Conservation (phyloP, 176 grass and related monocot species). For the Triticum dicoccoides region DNA sequence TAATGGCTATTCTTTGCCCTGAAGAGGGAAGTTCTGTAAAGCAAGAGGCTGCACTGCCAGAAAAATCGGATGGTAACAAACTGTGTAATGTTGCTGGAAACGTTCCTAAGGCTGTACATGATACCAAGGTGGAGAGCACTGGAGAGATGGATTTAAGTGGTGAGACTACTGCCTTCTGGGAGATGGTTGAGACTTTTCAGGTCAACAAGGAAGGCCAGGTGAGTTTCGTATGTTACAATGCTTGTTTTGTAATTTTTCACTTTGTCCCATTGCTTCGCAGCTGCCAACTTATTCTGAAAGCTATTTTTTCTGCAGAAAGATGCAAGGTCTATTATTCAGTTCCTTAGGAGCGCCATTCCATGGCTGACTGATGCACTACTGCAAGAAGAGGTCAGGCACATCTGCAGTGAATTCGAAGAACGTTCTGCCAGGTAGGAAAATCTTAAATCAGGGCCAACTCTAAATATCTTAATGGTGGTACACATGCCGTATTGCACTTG, state of each 20-base stretch:
- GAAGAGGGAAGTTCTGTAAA: neutral
- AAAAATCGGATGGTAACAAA: neutral
- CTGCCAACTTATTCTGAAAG: neutral
- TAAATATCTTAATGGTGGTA: no score
- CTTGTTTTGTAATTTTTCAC: neutral
- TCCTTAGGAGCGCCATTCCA: conserved; percentile 8
- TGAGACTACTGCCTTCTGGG: neutral
- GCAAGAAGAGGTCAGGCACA: neutral
- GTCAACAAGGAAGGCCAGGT: conserved; percentile 30
- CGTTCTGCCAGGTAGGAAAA: conserved; percentile 20
- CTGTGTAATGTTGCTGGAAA: neutral
- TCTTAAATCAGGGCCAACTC: neutral
- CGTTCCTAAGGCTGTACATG: neutral
- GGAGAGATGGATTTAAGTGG: neutral
- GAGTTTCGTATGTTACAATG: conserved; percentile 1
- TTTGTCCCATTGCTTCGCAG: neutral
- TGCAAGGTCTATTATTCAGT: neutral
- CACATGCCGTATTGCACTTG: no score
- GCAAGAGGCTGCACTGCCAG: neutral
- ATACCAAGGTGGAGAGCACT: neutral
- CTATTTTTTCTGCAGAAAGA: conserved; percentile 31
- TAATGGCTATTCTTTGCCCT: conserved; percentile 38
- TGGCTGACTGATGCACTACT: conserved; percentile 25
- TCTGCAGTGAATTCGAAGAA: conserved; percentile 32
- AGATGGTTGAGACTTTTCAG: conserved; percentile 41